Evolutionary conservation across 768 basidiomycete species (phyloP).

Genomic region (Clavulina sp.): DNA sequence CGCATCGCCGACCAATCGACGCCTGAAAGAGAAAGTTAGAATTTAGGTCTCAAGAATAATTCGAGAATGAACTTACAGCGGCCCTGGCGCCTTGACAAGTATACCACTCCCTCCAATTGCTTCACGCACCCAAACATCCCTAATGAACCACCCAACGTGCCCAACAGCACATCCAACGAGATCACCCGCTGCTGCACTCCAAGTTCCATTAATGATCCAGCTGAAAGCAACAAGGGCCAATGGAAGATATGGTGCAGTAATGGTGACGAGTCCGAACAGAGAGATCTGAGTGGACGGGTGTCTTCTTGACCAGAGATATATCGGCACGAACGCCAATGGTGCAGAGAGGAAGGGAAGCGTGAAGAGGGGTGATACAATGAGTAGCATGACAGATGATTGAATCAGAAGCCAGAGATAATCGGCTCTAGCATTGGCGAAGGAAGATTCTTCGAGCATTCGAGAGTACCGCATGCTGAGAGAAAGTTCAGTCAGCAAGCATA

Average conservation of each 20-base stretch:
- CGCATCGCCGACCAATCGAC: not conserved
- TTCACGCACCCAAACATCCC: conserved; percentile 78
- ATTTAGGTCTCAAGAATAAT: not conserved
- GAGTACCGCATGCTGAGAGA: conserved; percentile 83
- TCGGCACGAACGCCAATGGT: conserved; percentile 83
- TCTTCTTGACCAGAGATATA: conserved; percentile 91
- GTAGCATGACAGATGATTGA: conserved; percentile 66
- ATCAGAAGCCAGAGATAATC: conserved; percentile 93
- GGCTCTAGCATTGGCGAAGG: conserved; percentile 76
- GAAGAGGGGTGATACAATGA: conserved; percentile 80
- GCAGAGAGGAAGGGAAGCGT: conserved; percentile 89
- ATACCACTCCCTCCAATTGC: conserved; percentile 60
- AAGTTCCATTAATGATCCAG: conserved; percentile 67
- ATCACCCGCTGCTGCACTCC: conserved; percentile 68
- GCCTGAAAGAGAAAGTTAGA: not conserved
- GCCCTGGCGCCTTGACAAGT: conserved; percentile 52
- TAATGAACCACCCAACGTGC: conserved; percentile 67
- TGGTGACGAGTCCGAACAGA: conserved; percentile 85
- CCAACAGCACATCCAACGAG: conserved; percentile 76
- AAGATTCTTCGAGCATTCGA: conserved; percentile 90
- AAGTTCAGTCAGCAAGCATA: not conserved
- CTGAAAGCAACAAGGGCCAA: conserved; percentile 60
- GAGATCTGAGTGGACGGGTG: conserved; percentile 94
- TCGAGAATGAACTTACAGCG: conserved; percentile 35
- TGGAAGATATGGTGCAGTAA: conserved; percentile 90